Percentiles rank a stretch among this genome's conserved stretches.
Evolutionary conservation across 2,329 filamentous ascomycete species (phyloP).

Genomic region (Phyllosticta capitalensis): DNA sequence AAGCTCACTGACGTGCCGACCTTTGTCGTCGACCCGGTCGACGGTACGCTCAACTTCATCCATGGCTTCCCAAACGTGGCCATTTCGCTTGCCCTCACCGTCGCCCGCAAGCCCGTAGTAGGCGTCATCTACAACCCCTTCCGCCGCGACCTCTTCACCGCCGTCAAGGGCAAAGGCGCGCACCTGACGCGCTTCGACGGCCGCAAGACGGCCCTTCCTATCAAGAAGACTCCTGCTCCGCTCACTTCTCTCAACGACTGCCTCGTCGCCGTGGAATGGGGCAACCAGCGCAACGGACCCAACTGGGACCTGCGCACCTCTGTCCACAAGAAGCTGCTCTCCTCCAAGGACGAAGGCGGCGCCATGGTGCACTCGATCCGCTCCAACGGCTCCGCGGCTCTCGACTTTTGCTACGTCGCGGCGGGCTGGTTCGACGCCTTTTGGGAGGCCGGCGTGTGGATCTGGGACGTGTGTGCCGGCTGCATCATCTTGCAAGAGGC

Average conservation of each 20-base stretch:
- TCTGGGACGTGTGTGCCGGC: conserved; percentile 29
- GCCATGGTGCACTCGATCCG: conserved; percentile 27
- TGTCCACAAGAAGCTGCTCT: conserved; percentile 22
- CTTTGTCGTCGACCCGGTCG: conserved; percentile 30
- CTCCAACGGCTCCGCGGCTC: conserved; percentile 26
- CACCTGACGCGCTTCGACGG: conserved; percentile 19
- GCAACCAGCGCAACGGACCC: conserved; percentile 25
- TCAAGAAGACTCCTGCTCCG: conserved; percentile 19
- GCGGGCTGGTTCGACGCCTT: conserved; percentile 26
- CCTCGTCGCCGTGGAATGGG: conserved; percentile 29
- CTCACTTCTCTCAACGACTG: conserved; percentile 23
- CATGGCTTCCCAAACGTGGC: conserved; percentile 28
- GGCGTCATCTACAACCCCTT: conserved; percentile 29
- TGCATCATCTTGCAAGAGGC: conserved; percentile 31
- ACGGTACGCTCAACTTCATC: conserved; percentile 32
- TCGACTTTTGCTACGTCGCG: conserved; percentile 32
- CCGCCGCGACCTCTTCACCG: conserved; percentile 25
- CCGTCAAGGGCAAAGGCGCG: conserved; percentile 24
- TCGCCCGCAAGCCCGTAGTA: conserved; percentile 25
- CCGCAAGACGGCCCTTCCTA: conserved; percentile 20
- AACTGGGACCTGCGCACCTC: conserved; percentile 28
- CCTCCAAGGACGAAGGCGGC: conserved; percentile 19
- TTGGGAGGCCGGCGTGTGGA: conserved; percentile 29
- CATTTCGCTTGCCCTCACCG: conserved; percentile 58
- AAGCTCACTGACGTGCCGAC: conserved; percentile 23